These are phyloP conservation scores for Rutstroemia sydowiana DNA, from an alignment of 2,329 filamentous ascomycete genomes.

Conservation along the genomic window DNA sequence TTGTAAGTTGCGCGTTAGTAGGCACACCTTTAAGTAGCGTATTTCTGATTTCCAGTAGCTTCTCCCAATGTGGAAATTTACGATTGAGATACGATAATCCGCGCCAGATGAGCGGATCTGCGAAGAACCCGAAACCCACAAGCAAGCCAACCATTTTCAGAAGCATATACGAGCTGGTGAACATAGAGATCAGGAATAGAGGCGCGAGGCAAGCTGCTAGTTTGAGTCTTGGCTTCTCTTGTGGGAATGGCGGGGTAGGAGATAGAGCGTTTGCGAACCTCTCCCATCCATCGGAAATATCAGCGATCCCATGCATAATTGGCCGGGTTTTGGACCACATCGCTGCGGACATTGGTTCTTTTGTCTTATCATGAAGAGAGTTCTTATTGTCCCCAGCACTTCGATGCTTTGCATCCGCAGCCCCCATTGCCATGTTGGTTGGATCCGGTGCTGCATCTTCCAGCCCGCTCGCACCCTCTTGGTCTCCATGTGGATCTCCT, in stretches of 20 bases:
- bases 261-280: constrained; percentile 56
- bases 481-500: constrained; percentile 40
- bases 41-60: constrained; percentile 65
- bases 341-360: constrained; percentile 66
- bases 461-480: constrained; percentile 23
- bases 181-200: constrained; percentile 43
- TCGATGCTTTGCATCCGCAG: constrained; percentile 44
- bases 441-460: constrained; percentile 54
- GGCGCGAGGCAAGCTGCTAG: constrained; percentile 47
- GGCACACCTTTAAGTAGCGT: constrained; percentile 75
- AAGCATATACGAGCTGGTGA: constrained; percentile 51
- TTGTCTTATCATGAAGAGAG: constrained; percentile 63
- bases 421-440: constrained; percentile 45
- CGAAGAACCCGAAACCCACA: constrained; percentile 71
- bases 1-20: constrained; percentile 75
- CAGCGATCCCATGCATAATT: constrained; percentile 58
- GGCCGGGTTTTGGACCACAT: constrained; percentile 73
- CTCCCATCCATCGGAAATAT: constrained; percentile 56
- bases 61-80: constrained; percentile 65
- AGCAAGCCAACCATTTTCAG: constrained; percentile 60
- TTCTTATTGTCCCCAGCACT: constrained; percentile 43
- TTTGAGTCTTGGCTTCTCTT: constrained; percentile 43
- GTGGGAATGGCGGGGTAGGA: constrained; percentile 56
- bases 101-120: constrained; percentile 62
- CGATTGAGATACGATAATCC: constrained; percentile 52